Evolutionary conservation across 192 early-diverging fungal genomes (phyloP), one percentile per base, ranked within the genome.

Genomic region (Podila verticillata): DNA sequence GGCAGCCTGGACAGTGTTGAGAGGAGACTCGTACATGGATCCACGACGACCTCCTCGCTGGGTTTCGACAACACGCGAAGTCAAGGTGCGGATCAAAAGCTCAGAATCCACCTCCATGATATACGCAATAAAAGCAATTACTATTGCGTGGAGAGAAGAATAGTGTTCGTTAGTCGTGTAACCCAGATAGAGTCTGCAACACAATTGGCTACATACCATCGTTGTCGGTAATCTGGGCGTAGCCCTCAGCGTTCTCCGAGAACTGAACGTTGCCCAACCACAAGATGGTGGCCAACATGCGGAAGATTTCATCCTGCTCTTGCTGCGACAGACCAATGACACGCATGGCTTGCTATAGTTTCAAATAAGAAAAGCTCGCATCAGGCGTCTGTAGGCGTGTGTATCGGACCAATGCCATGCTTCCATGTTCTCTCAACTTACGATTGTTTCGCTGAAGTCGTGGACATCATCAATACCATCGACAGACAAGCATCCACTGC

Each of bases 211-310:
- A 30, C 61, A 72, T 83, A 89, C 86, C 88, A 72, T 90, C 86
- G 24, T 51, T 74, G 72, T 93, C 92, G 9, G 83, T 83, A 58
- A 95, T 83, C 31, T 73, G 72, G 13, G 93, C 85, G 66, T 89
- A 89, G 13, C 94, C 95, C 39, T 92, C 88, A 69, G 92, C 90
- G 63, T 92, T 91, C 78, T 98, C 96, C 24, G 74, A 73, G 82
- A 99, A 99, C 60, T 93, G 88, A 29, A 97, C 86, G 75, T 99
- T 99, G 65, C 98, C 98, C 44, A 99, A 85, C 92, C 98, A 98
- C 78, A 99, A 87, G 70, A 99, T 93, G 44, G 93, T 94, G 12
- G 96, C 94, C 44, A 99, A 84, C 84, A 99, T 96, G 65, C 93
- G 88, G 79, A 97, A 94, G 49, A 99, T 94, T 35, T 93, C 88